Evolutionary conservation across 352 stramenopile species (phyloP), one percentile per base, ranked within the genome.

Genomic region (Globisporangium alternatum): DNA sequence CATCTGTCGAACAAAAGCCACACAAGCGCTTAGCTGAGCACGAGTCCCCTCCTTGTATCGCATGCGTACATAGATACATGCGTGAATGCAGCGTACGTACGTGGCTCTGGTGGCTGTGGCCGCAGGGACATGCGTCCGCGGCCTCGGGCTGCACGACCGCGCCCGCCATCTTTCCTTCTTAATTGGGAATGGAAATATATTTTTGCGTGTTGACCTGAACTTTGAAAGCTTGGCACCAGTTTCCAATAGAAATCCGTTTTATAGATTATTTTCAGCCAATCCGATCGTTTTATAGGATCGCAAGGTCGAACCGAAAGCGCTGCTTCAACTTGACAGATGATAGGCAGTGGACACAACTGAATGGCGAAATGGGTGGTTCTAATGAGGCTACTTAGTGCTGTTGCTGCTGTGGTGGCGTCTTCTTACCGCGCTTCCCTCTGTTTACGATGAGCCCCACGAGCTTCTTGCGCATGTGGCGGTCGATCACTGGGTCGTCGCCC

Each of bases 401-500:
- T 28, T 75, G 69, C 30, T 55, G 65, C 17, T 75, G 69, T 30
- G 44, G 65, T 13, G 60, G 64, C 0, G 69, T 31, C 55, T 88
- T 91, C 71, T 92, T 91, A 53, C 76, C 83, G 35, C 82, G 86
- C 63, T 88, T 90, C 48, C 74, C 81, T 48, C 81, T 74, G 66
- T 91, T 95, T 60, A 95, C 72, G 54, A 93, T 77, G n/a, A 95
- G 71, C 3, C 80, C 83, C 13, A 91, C 79, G 48, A 93, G 75
- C 64, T 95, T 93, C 76, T 93, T 95, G 67, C 83, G 80, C 81
- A 88, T 95, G 60, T 78, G 44, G 7, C 82, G 78, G 56, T 91
- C 81, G 58, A 91, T 93, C 48, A 93, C 79, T 22, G 80, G 68
- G 25, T 93, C 86, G 9, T 93, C 80, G 25, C 67, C 74, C 2